phyloP scores from a whole-genome alignment of 352 stramenopile genomes.

The Phytophthora ramorum region DNA sequence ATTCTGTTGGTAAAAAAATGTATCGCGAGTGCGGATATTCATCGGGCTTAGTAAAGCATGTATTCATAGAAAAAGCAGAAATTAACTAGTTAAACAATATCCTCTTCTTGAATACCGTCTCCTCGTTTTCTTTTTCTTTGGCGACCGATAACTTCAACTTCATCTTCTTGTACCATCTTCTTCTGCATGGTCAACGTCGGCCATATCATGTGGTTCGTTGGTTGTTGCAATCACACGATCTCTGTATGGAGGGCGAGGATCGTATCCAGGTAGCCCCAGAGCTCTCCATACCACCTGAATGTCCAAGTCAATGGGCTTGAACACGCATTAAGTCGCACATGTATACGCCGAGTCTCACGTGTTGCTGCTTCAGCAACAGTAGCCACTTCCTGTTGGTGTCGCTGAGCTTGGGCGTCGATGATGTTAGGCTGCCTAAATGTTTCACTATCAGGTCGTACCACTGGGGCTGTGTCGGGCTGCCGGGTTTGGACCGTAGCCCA shows the following conservation, averaged over 20 bases:
- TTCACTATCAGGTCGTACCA: not conserved
- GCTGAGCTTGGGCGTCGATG: not conserved
- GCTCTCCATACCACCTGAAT: not conserved
- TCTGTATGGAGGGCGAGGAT: not conserved
- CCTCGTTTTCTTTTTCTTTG: not conserved
- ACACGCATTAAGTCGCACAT: not conserved
- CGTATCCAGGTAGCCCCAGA: not conserved
- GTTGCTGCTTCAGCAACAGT: too few relatives aligned
- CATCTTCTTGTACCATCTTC: not conserved
- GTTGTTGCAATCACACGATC: not conserved
- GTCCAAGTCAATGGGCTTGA: not conserved
- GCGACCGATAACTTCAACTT: not conserved
- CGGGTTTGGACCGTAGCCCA: not conserved
- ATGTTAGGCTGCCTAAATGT: conserved; percentile 3
- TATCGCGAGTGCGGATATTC: conserved; percentile 10
- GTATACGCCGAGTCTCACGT: not conserved
- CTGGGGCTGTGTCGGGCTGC: not conserved
- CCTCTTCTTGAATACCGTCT: not conserved
- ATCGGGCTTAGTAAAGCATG: not conserved
- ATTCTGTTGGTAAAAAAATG: not conserved
- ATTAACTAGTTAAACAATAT: not conserved
- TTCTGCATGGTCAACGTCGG: conserved; percentile 1
- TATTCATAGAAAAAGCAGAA: conserved; percentile 1
- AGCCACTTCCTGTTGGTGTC: not conserved
- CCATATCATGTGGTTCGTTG: not conserved